Evolutionary conservation across 139 green algal genomes (phyloP).

Genomic region (Pleodorina starrii): DNA sequence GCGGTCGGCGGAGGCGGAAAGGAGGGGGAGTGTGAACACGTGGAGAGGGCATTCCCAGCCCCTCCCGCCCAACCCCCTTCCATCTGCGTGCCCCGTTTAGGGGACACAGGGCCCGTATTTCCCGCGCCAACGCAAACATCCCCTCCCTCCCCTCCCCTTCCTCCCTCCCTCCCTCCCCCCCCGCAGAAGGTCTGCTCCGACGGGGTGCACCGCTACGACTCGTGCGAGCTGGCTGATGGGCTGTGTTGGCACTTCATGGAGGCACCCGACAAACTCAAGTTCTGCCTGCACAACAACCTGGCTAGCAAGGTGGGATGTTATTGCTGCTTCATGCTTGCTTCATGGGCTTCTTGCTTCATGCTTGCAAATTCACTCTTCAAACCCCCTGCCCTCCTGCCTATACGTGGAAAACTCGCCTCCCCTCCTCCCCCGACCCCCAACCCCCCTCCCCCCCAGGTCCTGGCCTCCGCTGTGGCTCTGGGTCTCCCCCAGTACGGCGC

Average conservation of each 20-base stretch:
- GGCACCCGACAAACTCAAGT: constrained; percentile 24
- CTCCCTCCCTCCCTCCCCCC: background rate
- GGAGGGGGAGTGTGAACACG: background rate
- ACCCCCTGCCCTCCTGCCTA: too few species aligned
- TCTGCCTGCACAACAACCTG: constrained; percentile 25
- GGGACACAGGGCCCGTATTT: too few species aligned
- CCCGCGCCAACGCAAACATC: too few species aligned
- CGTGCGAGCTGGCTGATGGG: constrained; percentile 46
- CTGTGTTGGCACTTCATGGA: constrained; percentile 50
- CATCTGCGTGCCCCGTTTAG: too few species aligned
- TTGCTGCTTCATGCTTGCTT: too few species aligned
- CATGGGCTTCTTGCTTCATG: too few species aligned
- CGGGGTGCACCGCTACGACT: constrained; percentile 2
- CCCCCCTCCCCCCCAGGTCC: too few species aligned
- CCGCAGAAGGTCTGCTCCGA: constrained; percentile 12
- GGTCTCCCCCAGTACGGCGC: constrained; percentile 53
- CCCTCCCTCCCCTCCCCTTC: too few species aligned
- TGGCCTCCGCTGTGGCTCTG: constrained; percentile 34
- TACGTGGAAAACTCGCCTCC: too few species aligned
- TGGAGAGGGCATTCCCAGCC: background rate
- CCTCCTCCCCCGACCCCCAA: too few species aligned
- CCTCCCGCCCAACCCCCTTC: too few species aligned
- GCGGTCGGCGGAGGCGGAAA: background rate
- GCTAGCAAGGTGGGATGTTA: constrained; percentile 36
- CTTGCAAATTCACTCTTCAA: too few species aligned